phyloP scores from a whole-genome alignment of 257 asterid genomes.

The Paraleonurus japonicus region DNA sequence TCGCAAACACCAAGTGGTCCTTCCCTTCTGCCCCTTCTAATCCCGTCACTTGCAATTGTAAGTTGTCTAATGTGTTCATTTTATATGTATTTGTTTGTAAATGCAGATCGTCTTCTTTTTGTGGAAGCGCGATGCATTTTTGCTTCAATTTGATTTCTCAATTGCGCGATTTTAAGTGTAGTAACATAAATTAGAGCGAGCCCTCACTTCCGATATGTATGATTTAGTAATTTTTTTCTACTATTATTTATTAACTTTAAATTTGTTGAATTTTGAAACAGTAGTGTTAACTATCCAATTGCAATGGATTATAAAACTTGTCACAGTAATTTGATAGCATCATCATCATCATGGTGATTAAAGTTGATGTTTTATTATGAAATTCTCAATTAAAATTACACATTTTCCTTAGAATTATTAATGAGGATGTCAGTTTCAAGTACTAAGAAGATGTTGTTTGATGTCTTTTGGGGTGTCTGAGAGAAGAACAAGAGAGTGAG shows the following conservation, averaged over 20 bases:
- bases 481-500: background rate
- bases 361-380: background rate
- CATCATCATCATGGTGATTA: background rate
- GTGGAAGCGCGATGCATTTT: background rate
- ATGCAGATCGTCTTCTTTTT: background rate
- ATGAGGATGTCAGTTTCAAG: background rate
- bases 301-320: background rate
- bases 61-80: conserved; percentile 29
- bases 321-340: background rate
- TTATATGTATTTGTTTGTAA: background rate
- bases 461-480: background rate
- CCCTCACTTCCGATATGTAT: background rate
- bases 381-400: background rate
- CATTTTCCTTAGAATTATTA: background rate
- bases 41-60: conserved; percentile 90
- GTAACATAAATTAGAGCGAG: background rate
- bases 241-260: background rate
- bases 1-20: conserved; percentile 74
- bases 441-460: background rate
- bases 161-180: background rate
- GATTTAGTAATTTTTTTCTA: background rate
- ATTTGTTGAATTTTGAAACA: background rate
- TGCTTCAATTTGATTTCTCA: background rate
- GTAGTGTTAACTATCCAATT: background rate
- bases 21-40: conserved; percentile 95